phyloP scores from a whole-genome alignment of 2,329 filamentous ascomycete species.

The Aplosporella prunicola region DNA sequence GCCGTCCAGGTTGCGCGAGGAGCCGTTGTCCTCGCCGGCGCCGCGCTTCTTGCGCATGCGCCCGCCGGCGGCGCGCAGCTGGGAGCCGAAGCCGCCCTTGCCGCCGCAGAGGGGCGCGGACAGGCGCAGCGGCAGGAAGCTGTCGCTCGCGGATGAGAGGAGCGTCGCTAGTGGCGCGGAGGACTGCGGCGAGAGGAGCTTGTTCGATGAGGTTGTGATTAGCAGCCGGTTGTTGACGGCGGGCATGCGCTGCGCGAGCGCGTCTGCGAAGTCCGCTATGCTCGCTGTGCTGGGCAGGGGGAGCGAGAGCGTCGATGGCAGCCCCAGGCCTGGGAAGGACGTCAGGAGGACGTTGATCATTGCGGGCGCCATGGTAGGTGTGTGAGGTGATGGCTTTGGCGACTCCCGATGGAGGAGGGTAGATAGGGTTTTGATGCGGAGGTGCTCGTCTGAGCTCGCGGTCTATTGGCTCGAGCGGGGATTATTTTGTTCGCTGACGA shows the following conservation, averaged over 20 bases:
- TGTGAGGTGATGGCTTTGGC: too few species aligned
- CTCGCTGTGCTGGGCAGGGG: slow-evolving; percentile 57
- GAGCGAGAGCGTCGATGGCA: slow-evolving; percentile 76
- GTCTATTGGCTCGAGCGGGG: too few species aligned
- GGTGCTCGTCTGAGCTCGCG: too few species aligned
- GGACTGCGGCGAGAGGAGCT: slow-evolving; percentile 51
- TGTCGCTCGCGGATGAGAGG: slow-evolving; percentile 48
- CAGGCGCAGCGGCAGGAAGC: slow-evolving; percentile 74
- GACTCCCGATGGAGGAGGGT: too few species aligned
- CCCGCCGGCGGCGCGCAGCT: slow-evolving; percentile 89
- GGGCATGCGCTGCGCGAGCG: slow-evolving; percentile 48
- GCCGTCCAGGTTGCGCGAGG: slow-evolving; percentile 87
- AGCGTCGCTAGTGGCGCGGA: slow-evolving; percentile 50
- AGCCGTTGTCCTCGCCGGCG: slow-evolving; percentile 74
- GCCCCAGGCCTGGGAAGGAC: slow-evolving; percentile 70
- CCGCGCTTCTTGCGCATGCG: slow-evolving; percentile 92
- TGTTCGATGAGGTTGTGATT: slow-evolving; percentile 74
- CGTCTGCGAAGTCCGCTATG: slow-evolving; percentile 60
- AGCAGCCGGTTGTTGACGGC: slow-evolving; percentile 52
- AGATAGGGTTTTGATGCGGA: too few species aligned
- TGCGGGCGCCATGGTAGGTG: slow-evolving; percentile 43
- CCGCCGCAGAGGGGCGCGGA: slow-evolving; percentile 75
- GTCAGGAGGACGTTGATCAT: slow-evolving; percentile 75
- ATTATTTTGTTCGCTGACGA: too few species aligned
- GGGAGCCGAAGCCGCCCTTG: slow-evolving; percentile 95